Percentiles rank a stretch among this genome's conserved stretches.
phyloP scores from a whole-genome alignment of 164 flowering plant genomes.

The Vitis rupestris region DNA sequence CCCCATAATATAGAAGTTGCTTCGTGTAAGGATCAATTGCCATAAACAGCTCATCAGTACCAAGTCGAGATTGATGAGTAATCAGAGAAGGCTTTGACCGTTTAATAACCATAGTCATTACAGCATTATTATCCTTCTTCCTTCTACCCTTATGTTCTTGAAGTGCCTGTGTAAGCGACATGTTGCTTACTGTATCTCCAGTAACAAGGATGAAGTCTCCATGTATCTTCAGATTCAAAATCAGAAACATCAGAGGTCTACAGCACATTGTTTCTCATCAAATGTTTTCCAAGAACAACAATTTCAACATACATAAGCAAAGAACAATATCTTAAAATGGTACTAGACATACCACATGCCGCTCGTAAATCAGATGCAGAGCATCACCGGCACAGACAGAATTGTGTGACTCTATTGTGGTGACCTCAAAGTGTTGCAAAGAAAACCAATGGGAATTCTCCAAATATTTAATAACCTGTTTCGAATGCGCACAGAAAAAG shows the following conservation, averaged over 20 bases:
- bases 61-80: slow-evolving; percentile 84
- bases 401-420: slow-evolving; percentile 78
- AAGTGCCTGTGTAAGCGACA: slow-evolving; percentile 74
- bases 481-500: slow-evolving; percentile 92
- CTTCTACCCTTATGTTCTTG: slow-evolving; percentile 85
- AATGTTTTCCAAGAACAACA: neutral
- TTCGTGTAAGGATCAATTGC: slow-evolving; percentile 83
- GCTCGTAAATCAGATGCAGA: slow-evolving; percentile 78
- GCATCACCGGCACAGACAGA: slow-evolving; percentile 96
- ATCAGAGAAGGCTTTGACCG: slow-evolving; percentile 74
- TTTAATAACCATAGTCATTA: slow-evolving; percentile 94
- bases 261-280: neutral
- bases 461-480: slow-evolving; percentile 78
- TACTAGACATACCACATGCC: slow-evolving; percentile 62
- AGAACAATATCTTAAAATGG: neutral
- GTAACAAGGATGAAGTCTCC: slow-evolving; percentile 91
- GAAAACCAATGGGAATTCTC: slow-evolving; percentile 69
- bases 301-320: neutral
- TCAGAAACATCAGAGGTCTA: slow-evolving; percentile 2
- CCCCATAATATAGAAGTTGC: slow-evolving; percentile 84
- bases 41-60: slow-evolving; percentile 89
- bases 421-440: slow-evolving; percentile 64
- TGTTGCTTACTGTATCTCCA: slow-evolving; percentile 97
- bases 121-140: slow-evolving; percentile 78
- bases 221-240: slow-evolving; percentile 51